These are phyloP conservation scores for Lentinus brumalis DNA, from an alignment of 768 basidiomycete species.

Conservation along the genomic window DNA sequence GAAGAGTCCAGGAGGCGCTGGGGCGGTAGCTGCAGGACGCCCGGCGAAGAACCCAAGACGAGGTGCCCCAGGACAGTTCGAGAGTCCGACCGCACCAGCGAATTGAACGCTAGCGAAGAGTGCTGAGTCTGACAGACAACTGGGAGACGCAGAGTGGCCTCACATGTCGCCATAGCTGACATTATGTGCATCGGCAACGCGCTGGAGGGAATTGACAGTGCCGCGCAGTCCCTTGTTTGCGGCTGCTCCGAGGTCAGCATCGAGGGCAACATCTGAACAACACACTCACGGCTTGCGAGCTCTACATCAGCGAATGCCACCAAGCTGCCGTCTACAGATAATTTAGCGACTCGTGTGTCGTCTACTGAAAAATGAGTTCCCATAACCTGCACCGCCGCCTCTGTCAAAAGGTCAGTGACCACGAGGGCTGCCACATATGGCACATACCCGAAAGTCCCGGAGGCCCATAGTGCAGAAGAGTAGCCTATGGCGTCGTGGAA, in stretches of 20 bases:
- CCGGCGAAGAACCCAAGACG: conserved; percentile 23
- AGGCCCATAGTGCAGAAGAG: conserved; percentile 3
- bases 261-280: neutral
- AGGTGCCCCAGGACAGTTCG: conserved; percentile 26
- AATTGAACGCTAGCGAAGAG: conserved; percentile 29
- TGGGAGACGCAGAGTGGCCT: conserved; percentile 13
- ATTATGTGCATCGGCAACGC: conserved; percentile 10
- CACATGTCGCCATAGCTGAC: conserved; percentile 20
- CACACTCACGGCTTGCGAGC: conserved; percentile 15
- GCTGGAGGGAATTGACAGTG: conserved; percentile 10
- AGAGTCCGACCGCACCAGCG: conserved; percentile 26
- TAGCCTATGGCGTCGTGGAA: conserved; percentile 32
- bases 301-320: conserved; percentile 17
- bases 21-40: conserved; percentile 20
- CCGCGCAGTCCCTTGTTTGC: conserved; percentile 18
- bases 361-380: neutral
- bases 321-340: conserved; percentile 20
- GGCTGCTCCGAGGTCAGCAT: neutral
- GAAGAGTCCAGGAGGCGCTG: conserved; percentile 24
- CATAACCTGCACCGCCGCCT: conserved; percentile 25
- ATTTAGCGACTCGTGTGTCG: neutral
- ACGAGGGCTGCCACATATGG: neutral
- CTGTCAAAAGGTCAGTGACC: neutral
- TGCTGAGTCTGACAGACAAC: conserved; percentile 12
- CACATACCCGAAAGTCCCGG: conserved; percentile 17